Base-by-base conservation (phyloP, 208 protist genomes). In the Cochliopodium minus region DNA sequence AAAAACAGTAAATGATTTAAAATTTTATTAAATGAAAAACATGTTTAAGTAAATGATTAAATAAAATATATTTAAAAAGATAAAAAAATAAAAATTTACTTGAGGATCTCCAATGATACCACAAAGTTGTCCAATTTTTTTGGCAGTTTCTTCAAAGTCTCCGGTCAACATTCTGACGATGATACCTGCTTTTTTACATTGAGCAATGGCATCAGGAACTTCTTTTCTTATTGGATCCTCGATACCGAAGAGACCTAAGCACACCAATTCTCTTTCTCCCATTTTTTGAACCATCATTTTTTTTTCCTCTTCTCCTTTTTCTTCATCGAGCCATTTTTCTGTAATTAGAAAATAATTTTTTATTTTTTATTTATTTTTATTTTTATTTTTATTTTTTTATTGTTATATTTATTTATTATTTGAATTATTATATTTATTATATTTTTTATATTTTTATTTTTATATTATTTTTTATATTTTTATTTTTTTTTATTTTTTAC, bases 161-260 rank as follows among this genome's bases (percentile, higher is more conserved):
- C 91, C 92, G 6, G 90, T 97, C 23, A 95, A 77, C 89, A 97
- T 95, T 62, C 89, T 72, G 15, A 96, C 88, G 1, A 72, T 79
- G 39, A 96, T 71, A 25, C 91, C 91, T 0, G 92, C 88, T 22
- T 68, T 35, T 38, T 80, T 66, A 72, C 92, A 95, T 33, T 67
- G 49, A 25, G 42, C 46, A 25, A 96, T 68, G 5, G 88, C 83
- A 13, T 66, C 54, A 1, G 78, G 76, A 20, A 95, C 92, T 48
- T 95, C 90, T 13, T 76, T 70, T n/a, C 90, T 74, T 32, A 95
- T 68, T 25, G 78, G 76, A 61, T 96, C 89, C 62, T 94, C 73
- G 17, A 94, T 85, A 1, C 34, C 34, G 11, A 38, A 38, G 34
- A 38, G 34, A 5, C 34, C 34, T 11, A 38, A 38, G 5, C 5